Evolutionary conservation across 2,329 filamentous ascomycete species (phyloP), one percentile per base, ranked within the genome.

Genomic region (Epichloe sp.): DNA sequence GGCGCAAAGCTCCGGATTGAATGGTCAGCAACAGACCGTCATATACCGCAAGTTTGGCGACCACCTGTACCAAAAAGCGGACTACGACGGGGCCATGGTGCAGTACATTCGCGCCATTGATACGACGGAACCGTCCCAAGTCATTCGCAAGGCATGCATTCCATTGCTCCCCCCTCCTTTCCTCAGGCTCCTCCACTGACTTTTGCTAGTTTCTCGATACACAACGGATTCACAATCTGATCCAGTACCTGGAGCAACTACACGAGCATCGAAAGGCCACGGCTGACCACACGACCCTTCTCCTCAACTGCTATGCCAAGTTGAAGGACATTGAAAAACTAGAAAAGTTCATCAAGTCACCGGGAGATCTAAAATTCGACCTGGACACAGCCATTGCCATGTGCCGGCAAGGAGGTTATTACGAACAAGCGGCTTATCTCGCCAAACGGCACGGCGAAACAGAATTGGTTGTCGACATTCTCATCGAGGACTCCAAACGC

Each of bases 41-140:
- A 98, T 98, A 53, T 94, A 91, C 62, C 83, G 91, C 53, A 90
- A 85, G 63, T 97, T 95, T 65, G 93, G 91, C 12, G 93, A 98
- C 64, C 87, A 91, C 61, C 69, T 97, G 3, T 97, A 98, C 61
- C 88, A 94, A 57, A 95, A 95, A 62, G 88, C 86, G 4, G 90
- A 96, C 62, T 98, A 91, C 62, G 93, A 98, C 62, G 93, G 87
- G 6, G 90, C 94, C n/a, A 98, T 98, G 94, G 85, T 94, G 60
- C 93, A 97, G 65, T 98, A 98, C 63, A 82, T 98, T 55, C 86
- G 88, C 59, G 91, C 94, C 0, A 96, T 98, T 53, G 90, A 96
- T 63, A 93, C 88, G 53, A 97, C 91, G 0, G 91, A 97, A 61
- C 91, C 91, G 6, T 96, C 91, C 2, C 91, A 96, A 62, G 88